Evolutionary conservation across 2,329 filamentous ascomycete species (phyloP), one percentile per base, ranked within the genome.

Genomic region (Colletotrichum musae): DNA sequence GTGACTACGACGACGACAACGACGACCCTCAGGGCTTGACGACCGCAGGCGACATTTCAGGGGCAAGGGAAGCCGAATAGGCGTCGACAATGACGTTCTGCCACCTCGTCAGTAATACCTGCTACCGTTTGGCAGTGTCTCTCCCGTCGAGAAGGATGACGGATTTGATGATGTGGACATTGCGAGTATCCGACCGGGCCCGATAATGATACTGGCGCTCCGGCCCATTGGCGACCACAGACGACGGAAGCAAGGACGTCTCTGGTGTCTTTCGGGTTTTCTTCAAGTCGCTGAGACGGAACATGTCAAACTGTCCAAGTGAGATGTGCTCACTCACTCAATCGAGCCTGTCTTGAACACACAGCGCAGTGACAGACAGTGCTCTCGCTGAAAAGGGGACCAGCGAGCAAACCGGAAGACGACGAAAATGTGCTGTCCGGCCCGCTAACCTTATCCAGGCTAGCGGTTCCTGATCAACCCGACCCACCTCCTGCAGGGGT

Each of bases 391-490:
- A 41, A 41, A 43, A 41, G 26, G 43, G 56, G 26, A 12, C 21
- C 26, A 48, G 56, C 21, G 21, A 45, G 57, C 18, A 51, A 64
- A 58, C 52, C 21, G 66, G 57, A 60, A 51, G 47, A 36, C 39
- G 48, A 51, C 10, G 21, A 66, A 51, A 24, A 57, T 28, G 41
- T 41, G 36, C 26, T 24, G 48, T 36, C 28, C 7, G 18, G 15
- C 12, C 12, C 24, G 13, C 66, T 69, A 69, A 69, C 66, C 56
- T 57, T 66, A 69, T 66, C 62, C 50, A 9, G 66, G 28, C 56
- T 66, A 66, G 66, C 36, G 66, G 50, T 57, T 52, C 24, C 62
- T 54, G 41, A 39, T 16, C 24, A 50, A 41, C n/a, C 18, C 18
- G 54, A 12, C 50, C 62, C 56, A 52, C 66, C 39, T 56, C 21